These are phyloP conservation scores for Melaleuca quinquenervia DNA, from an alignment of 345 rosid genomes.

Conservation along the genomic window DNA sequence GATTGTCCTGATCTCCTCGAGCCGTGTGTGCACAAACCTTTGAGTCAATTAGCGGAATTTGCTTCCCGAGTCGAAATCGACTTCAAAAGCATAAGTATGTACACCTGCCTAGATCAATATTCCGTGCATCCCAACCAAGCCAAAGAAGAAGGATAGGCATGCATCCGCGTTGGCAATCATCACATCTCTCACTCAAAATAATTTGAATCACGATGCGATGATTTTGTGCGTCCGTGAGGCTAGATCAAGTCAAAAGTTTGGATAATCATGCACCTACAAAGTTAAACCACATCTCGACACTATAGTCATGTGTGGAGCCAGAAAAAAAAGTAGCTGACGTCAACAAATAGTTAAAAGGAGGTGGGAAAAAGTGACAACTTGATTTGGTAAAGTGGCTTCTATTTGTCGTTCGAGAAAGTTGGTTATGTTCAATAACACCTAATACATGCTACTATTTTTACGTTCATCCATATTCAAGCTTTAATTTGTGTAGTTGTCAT, in stretches of 20 bases:
- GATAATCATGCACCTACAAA: not conserved
- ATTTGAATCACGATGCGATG: not conserved
- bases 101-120: not conserved
- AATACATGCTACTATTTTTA: not conserved
- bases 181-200: not conserved
- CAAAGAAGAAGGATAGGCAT: not conserved
- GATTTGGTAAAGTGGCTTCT: not conserved
- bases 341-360: not conserved
- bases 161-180: not conserved
- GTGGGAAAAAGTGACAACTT: not conserved
- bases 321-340: not conserved
- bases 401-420: not conserved
- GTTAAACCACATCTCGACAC: not conserved
- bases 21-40: not conserved
- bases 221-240: not conserved
- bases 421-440: not conserved
- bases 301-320: not conserved
- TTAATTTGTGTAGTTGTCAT: not conserved
- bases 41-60: not conserved
- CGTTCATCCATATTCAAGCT: too few relatives aligned
- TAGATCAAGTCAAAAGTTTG: not conserved
- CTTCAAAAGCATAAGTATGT: not conserved
- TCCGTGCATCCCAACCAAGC: not conserved
- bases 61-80: too few relatives aligned
- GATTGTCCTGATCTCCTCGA: not conserved